Percentiles rank a stretch among this genome's conserved stretches.
Conservation (phyloP, 805 yeast genomes). For the Saccharomycopsis sp. region DNA sequence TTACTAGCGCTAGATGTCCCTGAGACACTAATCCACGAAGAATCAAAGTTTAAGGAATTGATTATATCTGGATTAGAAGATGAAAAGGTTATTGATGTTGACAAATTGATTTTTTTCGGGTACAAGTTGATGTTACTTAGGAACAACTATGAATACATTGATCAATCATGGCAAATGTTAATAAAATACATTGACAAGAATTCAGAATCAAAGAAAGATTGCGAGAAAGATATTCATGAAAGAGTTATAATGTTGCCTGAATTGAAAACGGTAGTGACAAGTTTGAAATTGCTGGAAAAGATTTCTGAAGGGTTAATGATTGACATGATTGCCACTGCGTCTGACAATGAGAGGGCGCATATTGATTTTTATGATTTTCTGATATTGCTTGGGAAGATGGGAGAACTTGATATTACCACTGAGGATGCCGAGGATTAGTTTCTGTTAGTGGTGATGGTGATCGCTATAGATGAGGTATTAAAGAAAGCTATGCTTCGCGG, state of each 20-base stretch:
- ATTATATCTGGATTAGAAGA: conserved; percentile 15
- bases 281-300: conserved; percentile 10
- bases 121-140: conserved; percentile 13
- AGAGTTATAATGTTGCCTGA: conserved; percentile 15
- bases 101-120: conserved; percentile 10
- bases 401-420: conserved; percentile 5
- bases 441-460: not conserved
- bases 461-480: not conserved
- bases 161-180: conserved; percentile 15
- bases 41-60: conserved; percentile 7
- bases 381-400: conserved; percentile 14
- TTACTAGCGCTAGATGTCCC: conserved; percentile 10
- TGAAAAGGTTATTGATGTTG: conserved; percentile 16
- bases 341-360: conserved; percentile 12
- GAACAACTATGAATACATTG: conserved; percentile 15
- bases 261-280: conserved; percentile 11
- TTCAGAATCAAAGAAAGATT: not conserved
- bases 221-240: conserved; percentile 2
- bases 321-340: conserved; percentile 19
- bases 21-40: conserved; percentile 5
- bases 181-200: conserved; percentile 1
- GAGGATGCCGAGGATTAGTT: not conserved
- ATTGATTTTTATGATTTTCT: conserved; percentile 17
- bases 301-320: conserved; percentile 17
- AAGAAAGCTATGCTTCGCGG: not conserved